Conservation (phyloP, 1,139 yeast species). For the Suhomyces chickasaworum region DNA sequence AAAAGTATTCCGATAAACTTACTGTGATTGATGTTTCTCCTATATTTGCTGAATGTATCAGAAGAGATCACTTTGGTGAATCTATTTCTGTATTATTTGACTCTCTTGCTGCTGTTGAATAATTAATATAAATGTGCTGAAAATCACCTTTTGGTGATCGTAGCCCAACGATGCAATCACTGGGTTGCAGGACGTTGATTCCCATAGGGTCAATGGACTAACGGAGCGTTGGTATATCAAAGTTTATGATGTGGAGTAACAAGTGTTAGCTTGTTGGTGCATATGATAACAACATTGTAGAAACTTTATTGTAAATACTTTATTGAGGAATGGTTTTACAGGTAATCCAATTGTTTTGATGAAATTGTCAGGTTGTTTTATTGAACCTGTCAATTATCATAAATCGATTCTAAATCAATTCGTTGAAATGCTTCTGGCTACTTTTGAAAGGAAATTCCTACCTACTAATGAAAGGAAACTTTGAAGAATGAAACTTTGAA, state of each 20-base stretch:
- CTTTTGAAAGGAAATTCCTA: no score
- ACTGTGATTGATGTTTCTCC: conserved; percentile 91
- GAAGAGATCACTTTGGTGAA: conserved; percentile 98
- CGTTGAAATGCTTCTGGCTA: no score
- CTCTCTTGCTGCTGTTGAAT: conserved; percentile 70
- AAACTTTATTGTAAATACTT: neutral
- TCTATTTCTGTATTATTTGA: conserved; percentile 90
- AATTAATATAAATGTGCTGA: conserved; percentile 13
- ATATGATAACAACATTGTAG: conserved; percentile 2
- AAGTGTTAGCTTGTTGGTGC: conserved; percentile 6
- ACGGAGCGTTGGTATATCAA: conserved; percentile 66
- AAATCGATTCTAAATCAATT: no score
- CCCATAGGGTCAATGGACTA: conserved; percentile 48
- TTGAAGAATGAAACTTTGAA: no score
- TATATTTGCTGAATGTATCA: conserved; percentile 95
- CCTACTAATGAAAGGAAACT: no score
- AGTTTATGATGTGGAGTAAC: conserved; percentile 1
- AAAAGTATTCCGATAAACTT: conserved; percentile 59
- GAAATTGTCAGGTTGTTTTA: no score
- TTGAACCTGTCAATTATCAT: no score
- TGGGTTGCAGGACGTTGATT: conserved; percentile 58
- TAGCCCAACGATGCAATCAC: conserved; percentile 52
- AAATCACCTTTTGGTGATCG: conserved; percentile 15
- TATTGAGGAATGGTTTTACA: no score
- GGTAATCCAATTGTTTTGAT: no score